These are phyloP conservation scores for Aspergillus phoenicis DNA, from an alignment of 2,329 filamentous ascomycete species.

Conservation along the genomic window DNA sequence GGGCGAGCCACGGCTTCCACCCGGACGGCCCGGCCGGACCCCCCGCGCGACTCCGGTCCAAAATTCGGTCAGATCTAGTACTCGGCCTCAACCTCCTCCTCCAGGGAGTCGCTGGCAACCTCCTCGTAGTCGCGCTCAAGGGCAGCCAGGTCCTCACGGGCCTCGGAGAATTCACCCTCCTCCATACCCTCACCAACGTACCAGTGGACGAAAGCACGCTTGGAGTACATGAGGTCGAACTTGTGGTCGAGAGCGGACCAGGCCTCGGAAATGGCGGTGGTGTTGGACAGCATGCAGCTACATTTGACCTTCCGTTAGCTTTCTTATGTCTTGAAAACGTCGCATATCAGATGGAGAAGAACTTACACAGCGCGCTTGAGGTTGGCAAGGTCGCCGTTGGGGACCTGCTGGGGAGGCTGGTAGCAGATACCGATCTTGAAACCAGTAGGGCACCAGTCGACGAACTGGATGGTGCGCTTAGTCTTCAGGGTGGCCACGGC, in stretches of 20 bases:
- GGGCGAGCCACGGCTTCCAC: conserved; percentile 13
- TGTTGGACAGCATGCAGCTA: conserved; percentile 92
- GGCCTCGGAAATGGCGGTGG: conserved; percentile 95
- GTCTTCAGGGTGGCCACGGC: conserved; percentile 97
- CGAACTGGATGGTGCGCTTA: conserved; percentile 98
- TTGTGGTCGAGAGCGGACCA: conserved; percentile 96
- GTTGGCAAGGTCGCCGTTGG: conserved; percentile 95
- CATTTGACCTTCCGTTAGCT: conserved; percentile 1
- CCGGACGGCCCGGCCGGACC: conserved; percentile 7
- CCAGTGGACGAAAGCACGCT: conserved; percentile 99
- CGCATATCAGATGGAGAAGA: conserved; percentile 9
- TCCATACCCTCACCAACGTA: conserved; percentile 99
- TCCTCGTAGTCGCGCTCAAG: conserved; percentile 99
- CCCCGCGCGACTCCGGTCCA: conserved; percentile 21
- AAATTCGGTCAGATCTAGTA: conserved; percentile 62
- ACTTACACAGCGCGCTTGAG: conserved; percentile 97
- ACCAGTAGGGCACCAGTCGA: conserved; percentile 99
- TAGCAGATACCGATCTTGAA: conserved; percentile 99
- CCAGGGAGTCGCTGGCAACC: conserved; percentile 91
- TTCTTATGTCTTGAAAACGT: background rate
- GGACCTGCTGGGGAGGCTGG: conserved; percentile 93
- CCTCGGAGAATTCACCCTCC: conserved; percentile 99
- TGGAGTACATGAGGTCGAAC: conserved; percentile 99
- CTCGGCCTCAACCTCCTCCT: conserved; percentile 85
- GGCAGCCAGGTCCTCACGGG: conserved; percentile 95